Evolutionary conservation across 768 basidiomycete genomes (phyloP).

Genomic region (Mycena chlorophos): DNA sequence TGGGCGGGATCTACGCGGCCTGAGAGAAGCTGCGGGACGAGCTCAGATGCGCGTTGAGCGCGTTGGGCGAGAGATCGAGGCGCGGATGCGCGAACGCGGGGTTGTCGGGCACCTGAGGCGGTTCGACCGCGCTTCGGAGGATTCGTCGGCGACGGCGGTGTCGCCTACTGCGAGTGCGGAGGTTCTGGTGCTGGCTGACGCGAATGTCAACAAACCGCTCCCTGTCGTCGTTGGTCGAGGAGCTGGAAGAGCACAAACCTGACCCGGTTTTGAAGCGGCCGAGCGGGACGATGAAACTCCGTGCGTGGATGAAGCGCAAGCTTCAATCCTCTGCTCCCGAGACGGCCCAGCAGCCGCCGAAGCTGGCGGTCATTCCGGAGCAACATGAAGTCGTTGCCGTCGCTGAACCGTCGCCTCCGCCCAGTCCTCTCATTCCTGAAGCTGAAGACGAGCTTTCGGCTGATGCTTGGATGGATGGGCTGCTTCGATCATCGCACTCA

Average conservation of each 20-base stretch:
- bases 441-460: conserved; percentile 26
- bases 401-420: neutral
- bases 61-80: conserved; percentile 45
- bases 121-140: conserved; percentile 61
- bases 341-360: conserved; percentile 29
- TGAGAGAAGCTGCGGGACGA: conserved; percentile 46
- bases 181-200: conserved; percentile 4
- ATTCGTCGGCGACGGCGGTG: conserved; percentile 61
- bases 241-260: conserved; percentile 26
- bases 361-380: conserved; percentile 33
- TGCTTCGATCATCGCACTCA: conserved; percentile 45
- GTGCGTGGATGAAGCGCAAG: conserved; percentile 66
- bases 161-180: conserved; percentile 21
- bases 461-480: conserved; percentile 40
- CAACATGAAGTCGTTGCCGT: neutral
- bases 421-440: conserved; percentile 2
- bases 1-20: conserved; percentile 46
- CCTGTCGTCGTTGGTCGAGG: neutral
- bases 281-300: conserved; percentile 51
- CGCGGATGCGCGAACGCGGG: conserved; percentile 40
- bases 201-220: neutral
- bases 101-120: conserved; percentile 31
- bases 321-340: conserved; percentile 38
- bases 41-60: conserved; percentile 45
- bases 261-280: conserved; percentile 12